Conservation (phyloP, 192 early-diverging fungal genomes). For the Umbelopsis isabellina region DNA sequence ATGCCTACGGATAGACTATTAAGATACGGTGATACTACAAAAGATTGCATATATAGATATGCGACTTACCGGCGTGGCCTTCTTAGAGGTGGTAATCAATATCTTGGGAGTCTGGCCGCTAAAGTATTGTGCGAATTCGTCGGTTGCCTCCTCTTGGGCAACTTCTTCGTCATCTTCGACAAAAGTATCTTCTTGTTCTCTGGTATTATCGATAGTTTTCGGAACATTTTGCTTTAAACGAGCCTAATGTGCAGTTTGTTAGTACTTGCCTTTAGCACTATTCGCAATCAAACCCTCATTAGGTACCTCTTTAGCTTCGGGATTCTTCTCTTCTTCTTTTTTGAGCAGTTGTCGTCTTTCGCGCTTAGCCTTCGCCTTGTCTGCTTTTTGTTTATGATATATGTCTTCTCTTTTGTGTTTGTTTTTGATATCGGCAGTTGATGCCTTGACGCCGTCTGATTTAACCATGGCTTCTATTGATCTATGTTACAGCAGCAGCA, state of each 20-base stretch:
- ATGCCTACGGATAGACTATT: constrained; percentile 39
- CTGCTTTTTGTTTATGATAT: constrained; percentile 69
- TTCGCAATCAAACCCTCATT: neutral
- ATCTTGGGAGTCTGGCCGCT: constrained; percentile 89
- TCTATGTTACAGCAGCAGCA: neutral
- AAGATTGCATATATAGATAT: neutral
- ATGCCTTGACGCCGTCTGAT: neutral
- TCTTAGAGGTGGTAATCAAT: constrained; percentile 85
- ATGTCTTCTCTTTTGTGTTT: constrained; percentile 86
- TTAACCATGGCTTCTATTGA: neutral
- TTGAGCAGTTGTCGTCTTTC: constrained; percentile 68
- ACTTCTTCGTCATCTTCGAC: constrained; percentile 81
- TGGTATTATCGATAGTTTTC: constrained; percentile 87
- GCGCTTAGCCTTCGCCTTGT: constrained; percentile 78
- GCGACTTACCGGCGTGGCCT: constrained; percentile 57
- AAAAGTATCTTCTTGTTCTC: constrained; percentile 93
- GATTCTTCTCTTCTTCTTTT: constrained; percentile 84
- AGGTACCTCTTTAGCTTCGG: constrained; percentile 75
- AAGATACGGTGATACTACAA: neutral
- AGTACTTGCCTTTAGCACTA: neutral
- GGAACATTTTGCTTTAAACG: constrained; percentile 90
- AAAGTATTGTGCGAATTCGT: constrained; percentile 90
- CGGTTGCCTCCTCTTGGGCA: constrained; percentile 79
- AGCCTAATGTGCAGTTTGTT: constrained; percentile 46
- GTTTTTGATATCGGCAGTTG: constrained; percentile 71